phyloP scores from a whole-genome alignment of 345 rosid genomes.

The Pistacia integerrima region DNA sequence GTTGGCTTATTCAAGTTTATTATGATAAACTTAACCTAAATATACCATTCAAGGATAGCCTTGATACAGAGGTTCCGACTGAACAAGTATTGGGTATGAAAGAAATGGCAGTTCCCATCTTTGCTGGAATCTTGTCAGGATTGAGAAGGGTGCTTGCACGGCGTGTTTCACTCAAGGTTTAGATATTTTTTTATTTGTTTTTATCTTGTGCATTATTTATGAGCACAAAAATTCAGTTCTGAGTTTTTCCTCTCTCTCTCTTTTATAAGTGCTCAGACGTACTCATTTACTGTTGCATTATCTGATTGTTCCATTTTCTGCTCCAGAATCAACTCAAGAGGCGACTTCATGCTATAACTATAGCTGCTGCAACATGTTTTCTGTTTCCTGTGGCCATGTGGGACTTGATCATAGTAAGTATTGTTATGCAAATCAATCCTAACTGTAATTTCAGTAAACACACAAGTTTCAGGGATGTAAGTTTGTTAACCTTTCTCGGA shows the following conservation, averaged over 20 bases:
- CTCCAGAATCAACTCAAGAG: constrained; percentile 85
- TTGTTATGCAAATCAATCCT: constrained; percentile 11
- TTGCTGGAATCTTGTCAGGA: constrained; percentile 94
- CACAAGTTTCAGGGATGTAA: constrained; percentile 6
- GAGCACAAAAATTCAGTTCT: constrained; percentile 2
- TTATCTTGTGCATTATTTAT: constrained; percentile 10
- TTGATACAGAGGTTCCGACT: constrained; percentile 44
- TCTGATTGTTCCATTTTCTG: constrained; percentile 8
- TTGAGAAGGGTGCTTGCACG: constrained; percentile 91
- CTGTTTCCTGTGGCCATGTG: constrained; percentile 98
- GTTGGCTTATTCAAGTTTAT: constrained; percentile 18
- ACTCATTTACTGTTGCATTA: neutral
- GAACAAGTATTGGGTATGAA: constrained; percentile 66
- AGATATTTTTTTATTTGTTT: constrained; percentile 11
- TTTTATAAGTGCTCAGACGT: neutral
- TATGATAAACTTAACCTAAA: constrained; percentile 58
- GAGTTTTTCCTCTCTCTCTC: neutral
- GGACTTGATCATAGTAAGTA: constrained; percentile 87
- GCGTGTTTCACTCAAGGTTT: constrained; percentile 94
- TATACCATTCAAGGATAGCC: constrained; percentile 61
- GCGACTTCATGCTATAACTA: constrained; percentile 86
- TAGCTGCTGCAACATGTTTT: constrained; percentile 87
- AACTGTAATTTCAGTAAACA: neutral
- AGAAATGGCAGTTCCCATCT: constrained; percentile 76
- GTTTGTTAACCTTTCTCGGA: constrained; percentile 4